phyloP scores from a whole-genome alignment of 164 flowering plant species.

The Pachysandra terminalis region DNA sequence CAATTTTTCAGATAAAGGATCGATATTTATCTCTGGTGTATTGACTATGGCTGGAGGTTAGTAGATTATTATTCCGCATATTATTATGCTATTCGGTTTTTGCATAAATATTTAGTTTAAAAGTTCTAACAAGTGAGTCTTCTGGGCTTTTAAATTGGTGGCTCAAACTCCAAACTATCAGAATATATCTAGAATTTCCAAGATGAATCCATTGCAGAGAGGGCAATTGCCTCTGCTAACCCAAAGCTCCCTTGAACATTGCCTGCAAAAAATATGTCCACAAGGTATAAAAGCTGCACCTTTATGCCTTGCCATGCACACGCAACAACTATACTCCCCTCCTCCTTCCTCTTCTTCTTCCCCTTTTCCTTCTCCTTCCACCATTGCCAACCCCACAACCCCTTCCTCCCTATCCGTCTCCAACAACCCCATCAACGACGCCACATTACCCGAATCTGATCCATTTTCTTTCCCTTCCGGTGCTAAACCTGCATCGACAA shows the following conservation, averaged over 20 bases:
- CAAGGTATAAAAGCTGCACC: conserved; percentile 93
- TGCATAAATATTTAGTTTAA: too few species aligned
- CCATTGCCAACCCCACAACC: conserved; percentile 23
- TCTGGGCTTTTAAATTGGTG: too few species aligned
- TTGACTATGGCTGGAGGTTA: too few species aligned
- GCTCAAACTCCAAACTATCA: conserved; percentile 17
- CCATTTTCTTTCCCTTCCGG: not conserved
- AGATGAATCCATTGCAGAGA: conserved; percentile 68
- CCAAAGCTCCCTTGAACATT: conserved; percentile 79
- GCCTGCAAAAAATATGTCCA: conserved; percentile 86
- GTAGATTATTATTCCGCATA: too few species aligned
- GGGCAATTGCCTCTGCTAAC: conserved; percentile 82
- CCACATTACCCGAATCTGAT: conserved; percentile 4
- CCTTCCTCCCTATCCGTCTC: conserved; percentile 60
- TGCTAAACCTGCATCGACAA: conserved; percentile 6
- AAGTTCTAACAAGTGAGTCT: too few species aligned
- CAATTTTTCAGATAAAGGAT: too few species aligned
- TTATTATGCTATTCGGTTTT: too few species aligned
- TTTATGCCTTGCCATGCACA: conserved; percentile 91
- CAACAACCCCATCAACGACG: conserved; percentile 84
- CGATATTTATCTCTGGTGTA: too few species aligned
- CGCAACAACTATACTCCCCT: conserved; percentile 52
- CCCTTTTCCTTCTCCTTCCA: conserved; percentile 22
- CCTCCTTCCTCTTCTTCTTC: conserved; percentile 29
- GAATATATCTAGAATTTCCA: conserved; percentile 83